Base-by-base conservation (phyloP, 352 stramenopile genomes). In the Globisporangium rhizosaccharum region DNA sequence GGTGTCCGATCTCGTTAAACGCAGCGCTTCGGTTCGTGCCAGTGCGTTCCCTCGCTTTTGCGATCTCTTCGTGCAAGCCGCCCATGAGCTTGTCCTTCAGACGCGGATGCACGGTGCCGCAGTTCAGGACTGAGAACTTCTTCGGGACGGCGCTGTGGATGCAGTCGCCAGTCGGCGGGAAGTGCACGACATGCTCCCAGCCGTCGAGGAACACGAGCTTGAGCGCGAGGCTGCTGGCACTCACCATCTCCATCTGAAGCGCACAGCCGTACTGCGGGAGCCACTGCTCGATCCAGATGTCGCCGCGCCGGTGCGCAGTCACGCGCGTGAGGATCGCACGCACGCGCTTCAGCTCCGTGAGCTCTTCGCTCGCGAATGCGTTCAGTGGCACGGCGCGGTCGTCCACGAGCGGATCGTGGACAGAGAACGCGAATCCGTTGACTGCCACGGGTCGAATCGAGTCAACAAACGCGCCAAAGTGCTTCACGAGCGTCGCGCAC, bases 241-340 rank as follows among this genome's bases (percentile, higher is more conserved):
- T 70, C 1, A 71, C n/a, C n/a, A 63, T 51, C 20, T 72, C 70
- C 28, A 61, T 51, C 42, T 84, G 72, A 12, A 86, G 18, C 6
- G 53, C 66, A 42, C 69, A 84, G 12, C 69, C 74, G 56, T 85
- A 88, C 57, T 62, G 33, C 1, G 76, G 74, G 28, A 84, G 61
- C 79, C 79, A 88, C 18, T 61, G 57, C 11, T 70, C 51, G 14
- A 71, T 61, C 61, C 68, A 68, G 28, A 73, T 46, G 41, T 46
- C 41, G 41, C 41, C 41, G 6, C 41, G 41, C 5, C 6, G 4
- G 41, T 20, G 41, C 41, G 12, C 51, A 9, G 33, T 7, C 9
- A 0, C 10, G 33, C 33, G 33, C 33, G 33, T 37, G 33, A 73
- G 69, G 4, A 79, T 33, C 1, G 53, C 41, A 6, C 41, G 46